These are phyloP conservation scores for Melaleuca quinquenervia DNA, from an alignment of 345 rosid genomes.

Conservation along the genomic window DNA sequence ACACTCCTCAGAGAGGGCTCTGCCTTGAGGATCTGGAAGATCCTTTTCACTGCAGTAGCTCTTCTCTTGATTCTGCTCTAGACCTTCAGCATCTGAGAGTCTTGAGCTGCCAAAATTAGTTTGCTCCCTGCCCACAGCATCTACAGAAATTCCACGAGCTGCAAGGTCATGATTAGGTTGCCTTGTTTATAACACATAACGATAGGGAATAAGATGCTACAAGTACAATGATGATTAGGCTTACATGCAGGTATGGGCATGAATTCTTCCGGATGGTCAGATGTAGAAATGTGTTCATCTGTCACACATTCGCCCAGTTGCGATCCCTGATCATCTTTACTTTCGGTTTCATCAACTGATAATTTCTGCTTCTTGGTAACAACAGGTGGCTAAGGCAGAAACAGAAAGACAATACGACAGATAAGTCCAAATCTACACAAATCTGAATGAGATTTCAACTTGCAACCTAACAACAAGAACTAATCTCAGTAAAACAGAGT, in stretches of 20 bases:
- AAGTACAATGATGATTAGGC: background rate
- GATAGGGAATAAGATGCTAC: background rate
- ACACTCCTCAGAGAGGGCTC: slow-evolving; percentile 4
- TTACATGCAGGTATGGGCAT: background rate
- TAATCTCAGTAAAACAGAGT: background rate
- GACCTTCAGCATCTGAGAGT: slow-evolving; percentile 13
- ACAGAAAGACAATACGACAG: background rate
- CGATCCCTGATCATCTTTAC: slow-evolving; percentile 7
- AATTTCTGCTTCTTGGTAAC: slow-evolving; percentile 20
- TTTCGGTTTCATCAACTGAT: background rate
- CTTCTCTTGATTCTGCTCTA: slow-evolving; percentile 13
- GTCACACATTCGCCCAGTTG: slow-evolving; percentile 2
- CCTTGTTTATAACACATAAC: background rate
- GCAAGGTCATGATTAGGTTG: background rate
- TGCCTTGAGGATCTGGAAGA: slow-evolving; percentile 10
- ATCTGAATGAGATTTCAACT: background rate
- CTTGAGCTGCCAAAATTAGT: slow-evolving; percentile 13
- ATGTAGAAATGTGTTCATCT: background rate
- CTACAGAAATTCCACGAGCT: background rate
- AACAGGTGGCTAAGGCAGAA: slow-evolving; percentile 16
- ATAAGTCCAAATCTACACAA: background rate
- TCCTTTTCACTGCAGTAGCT: slow-evolving; percentile 8
- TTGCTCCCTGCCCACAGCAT: slow-evolving; percentile 15
- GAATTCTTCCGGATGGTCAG: background rate
- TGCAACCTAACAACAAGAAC: background rate